Evolutionary conservation across 768 basidiomycete genomes (phyloP).

Genomic region (Daedaleopsis nitida): DNA sequence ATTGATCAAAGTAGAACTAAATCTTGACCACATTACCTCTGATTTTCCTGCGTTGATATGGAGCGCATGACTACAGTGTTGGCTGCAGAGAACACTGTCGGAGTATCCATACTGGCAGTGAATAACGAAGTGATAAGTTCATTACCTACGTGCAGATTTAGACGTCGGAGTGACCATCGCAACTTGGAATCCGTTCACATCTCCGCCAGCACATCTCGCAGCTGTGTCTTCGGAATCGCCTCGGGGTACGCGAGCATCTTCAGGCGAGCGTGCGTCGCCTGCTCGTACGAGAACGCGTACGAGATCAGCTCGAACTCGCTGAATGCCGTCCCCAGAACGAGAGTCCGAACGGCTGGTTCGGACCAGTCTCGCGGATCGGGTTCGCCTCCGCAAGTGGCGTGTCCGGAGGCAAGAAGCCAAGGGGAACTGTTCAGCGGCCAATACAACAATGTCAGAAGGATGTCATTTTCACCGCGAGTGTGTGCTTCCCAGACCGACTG

Average conservation of each 20-base stretch:
- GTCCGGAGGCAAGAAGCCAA: constrained; percentile 41
- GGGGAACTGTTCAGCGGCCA: constrained; percentile 32
- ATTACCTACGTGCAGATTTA: too few relatives aligned
- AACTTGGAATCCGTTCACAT: too few relatives aligned
- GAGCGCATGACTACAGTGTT: too few relatives aligned
- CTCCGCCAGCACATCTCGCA: constrained; percentile 43
- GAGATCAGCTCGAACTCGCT: constrained; percentile 44
- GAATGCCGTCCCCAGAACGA: constrained; percentile 47
- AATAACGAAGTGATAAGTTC: too few relatives aligned
- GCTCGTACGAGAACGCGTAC: constrained; percentile 53
- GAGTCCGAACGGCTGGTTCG: constrained; percentile 39
- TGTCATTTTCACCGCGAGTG: background rate
- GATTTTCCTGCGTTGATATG: too few relatives aligned
- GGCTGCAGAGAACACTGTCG: too few relatives aligned
- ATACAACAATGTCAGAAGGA: too few relatives aligned
- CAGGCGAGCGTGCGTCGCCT: constrained; percentile 56
- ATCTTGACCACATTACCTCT: too few relatives aligned
- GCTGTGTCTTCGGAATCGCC: constrained; percentile 59
- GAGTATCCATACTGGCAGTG: too few relatives aligned
- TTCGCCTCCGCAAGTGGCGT: constrained; percentile 36
- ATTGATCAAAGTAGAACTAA: too few relatives aligned
- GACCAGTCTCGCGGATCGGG: constrained; percentile 34
- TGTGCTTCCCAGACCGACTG: background rate
- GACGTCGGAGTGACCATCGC: too few relatives aligned
- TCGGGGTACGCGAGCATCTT: constrained; percentile 49